phyloP scores from a whole-genome alignment of 108 stramenopile species.

The Epithemia pelagica region DNA sequence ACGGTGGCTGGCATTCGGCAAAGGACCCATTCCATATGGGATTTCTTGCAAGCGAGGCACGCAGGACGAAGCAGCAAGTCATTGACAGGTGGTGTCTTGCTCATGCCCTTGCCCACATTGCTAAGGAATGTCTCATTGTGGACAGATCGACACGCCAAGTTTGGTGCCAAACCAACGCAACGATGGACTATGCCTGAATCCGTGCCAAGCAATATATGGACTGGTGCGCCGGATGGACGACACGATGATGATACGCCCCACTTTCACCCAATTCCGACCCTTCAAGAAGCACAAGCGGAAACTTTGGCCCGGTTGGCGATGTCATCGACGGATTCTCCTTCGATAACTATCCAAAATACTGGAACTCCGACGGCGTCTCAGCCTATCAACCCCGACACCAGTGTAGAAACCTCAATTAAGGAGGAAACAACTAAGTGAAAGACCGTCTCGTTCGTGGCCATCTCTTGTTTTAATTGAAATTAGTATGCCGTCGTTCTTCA shows the following conservation, averaged over 20 bases:
- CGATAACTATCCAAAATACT: too few species aligned
- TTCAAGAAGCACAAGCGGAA: not conserved
- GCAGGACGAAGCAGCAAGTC: conserved; percentile 20
- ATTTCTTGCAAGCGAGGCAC: conserved; percentile 52
- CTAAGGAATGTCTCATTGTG: conserved; percentile 72
- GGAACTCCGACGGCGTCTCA: too few species aligned
- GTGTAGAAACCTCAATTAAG: too few species aligned
- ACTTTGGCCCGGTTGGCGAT: too few species aligned
- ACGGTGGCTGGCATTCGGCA: conserved; percentile 69
- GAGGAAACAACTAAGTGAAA: too few species aligned
- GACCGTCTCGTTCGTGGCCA: too few species aligned
- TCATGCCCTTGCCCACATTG: conserved; percentile 77
- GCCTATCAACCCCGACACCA: too few species aligned
- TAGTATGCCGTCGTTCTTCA: too few species aligned
- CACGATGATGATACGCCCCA: not conserved
- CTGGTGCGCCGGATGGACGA: not conserved
- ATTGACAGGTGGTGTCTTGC: conserved; percentile 40
- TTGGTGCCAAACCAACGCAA: conserved; percentile 54
- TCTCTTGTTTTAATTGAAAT: too few species aligned
- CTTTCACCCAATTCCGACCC: not conserved
- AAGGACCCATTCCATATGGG: conserved; percentile 81
- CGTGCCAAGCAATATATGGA: not conserved
- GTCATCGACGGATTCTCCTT: too few species aligned
- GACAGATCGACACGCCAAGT: conserved; percentile 65
- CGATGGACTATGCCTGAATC: conserved; percentile 27